A percentile compares a stretch with the other conserved stretches of the same genome.
Conservation (phyloP, 164 flowering plant species). For the Macadamia tetraphylla region DNA sequence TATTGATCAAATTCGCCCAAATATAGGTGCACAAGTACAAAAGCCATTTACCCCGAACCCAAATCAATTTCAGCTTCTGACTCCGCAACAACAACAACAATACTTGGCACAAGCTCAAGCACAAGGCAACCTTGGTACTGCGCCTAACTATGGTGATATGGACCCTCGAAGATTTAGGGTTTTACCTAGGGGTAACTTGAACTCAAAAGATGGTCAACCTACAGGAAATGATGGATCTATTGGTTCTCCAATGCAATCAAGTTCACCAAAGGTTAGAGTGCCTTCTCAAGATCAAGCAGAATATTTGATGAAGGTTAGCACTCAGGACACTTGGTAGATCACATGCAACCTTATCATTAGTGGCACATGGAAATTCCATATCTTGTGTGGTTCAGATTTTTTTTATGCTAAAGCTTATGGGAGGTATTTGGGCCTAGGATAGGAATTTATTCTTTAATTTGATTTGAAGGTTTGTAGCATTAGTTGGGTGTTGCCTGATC, state of each 20-base stretch:
- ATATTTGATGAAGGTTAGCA: constrained; percentile 28
- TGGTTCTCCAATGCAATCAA: constrained; percentile 76
- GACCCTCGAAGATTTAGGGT: constrained; percentile 60
- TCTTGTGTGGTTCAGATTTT: no score
- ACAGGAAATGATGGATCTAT: constrained; percentile 76
- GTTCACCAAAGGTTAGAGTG: constrained; percentile 63
- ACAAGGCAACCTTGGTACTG: constrained; percentile 58
- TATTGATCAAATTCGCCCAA: constrained; percentile 61
- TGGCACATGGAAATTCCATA: background rate
- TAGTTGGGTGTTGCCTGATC: no score
- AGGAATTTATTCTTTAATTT: no score
- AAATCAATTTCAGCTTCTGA: constrained; percentile 60
- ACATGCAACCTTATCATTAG: background rate
- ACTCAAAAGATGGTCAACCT: constrained; percentile 68
- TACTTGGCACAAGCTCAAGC: constrained; percentile 70
- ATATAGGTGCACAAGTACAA: constrained; percentile 58
- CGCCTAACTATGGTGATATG: constrained; percentile 53
- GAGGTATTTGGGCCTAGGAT: no score
- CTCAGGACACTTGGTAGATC: constrained; percentile 2
- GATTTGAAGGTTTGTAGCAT: no score
- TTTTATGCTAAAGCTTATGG: no score
- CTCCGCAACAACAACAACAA: constrained; percentile 71
- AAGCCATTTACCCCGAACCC: constrained; percentile 55
- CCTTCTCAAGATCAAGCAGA: constrained; percentile 29
- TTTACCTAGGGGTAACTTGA: constrained; percentile 55